Base-by-base conservation (phyloP, 2,329 filamentous ascomycete genomes). In the Aspergillus aculeatinus region DNA sequence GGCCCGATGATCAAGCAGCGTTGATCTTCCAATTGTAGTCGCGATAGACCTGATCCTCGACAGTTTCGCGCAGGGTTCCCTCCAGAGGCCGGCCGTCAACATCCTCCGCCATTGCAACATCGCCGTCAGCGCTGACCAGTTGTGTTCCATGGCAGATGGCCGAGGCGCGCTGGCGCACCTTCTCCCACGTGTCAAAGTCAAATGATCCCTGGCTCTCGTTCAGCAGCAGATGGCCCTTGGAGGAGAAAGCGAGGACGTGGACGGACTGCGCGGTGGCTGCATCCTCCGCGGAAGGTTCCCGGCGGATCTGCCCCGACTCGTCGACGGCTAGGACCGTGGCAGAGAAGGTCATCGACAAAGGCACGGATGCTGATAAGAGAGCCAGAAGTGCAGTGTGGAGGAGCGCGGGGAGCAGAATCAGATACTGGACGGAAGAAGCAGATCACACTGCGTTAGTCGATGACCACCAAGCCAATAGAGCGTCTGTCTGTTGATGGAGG, bases 211-310 rank as follows among this genome's bases (percentile, higher is more conserved):
- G 87, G 69, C 92, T 96, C 77, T 96, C 90, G 35, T 85, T 87
- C 48, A 96, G 77, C 23, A 97, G 77, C 55, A 96, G 79, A 60
- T 91, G 87, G 9, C 88, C 85, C 55, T 86, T 81, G 1, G 88
- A 87, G n/a, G 88, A 89, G 73, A 95, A 96, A 5, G 87, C 89
- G 60, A 97, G 82, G n/a, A 90, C 91, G 72, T 97, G 94, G 23
- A 91, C 78, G 5, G 92, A 96, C 58, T 79, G 82, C 11, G 89
- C 88, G 50, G 79, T 77, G 64, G 86, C 81, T 50, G 88, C 81
- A 61, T 90, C 82, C 23, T 84, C 80, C 5, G 86, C 81, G 4
- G 84, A 85, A 6, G 92, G 92, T 57, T 88, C 83, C 29, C 80
- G 75, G 31, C 86, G 74, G 33, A 87, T 76, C 51, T 76, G 66